Evolutionary conservation across 148 eudicot species (phyloP).

Genomic region (Vaccinium darrowii): DNA sequence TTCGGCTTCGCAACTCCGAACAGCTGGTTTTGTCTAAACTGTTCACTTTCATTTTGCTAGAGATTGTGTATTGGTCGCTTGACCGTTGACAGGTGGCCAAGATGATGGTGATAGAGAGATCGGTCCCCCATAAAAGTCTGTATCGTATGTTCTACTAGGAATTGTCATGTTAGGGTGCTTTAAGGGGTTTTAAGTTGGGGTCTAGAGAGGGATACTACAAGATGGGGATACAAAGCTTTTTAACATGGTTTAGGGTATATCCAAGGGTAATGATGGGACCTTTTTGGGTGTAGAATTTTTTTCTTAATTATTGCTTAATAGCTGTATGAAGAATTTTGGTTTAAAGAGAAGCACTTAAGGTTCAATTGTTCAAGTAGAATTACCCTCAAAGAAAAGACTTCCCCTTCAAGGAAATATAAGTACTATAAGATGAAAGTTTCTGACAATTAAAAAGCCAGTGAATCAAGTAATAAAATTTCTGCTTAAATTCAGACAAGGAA

Average conservation of each 20-base stretch:
- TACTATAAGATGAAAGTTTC: not conserved
- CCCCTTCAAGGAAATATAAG: not conserved
- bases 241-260: not conserved
- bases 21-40: not conserved
- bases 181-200: not conserved
- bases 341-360: not conserved
- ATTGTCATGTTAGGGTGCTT: not conserved
- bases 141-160: not conserved
- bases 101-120: not conserved
- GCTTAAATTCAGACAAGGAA: constrained; percentile 1
- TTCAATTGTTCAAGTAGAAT: not conserved
- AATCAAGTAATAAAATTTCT: not conserved
- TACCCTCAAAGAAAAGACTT: not conserved
- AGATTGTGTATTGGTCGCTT: not conserved
- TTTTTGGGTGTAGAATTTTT: not conserved
- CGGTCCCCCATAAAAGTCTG: not conserved
- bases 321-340: not conserved
- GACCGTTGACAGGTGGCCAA: not conserved
- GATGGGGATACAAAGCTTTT: not conserved
- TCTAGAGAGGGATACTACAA: not conserved
- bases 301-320: not conserved
- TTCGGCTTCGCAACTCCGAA: not conserved
- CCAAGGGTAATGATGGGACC: not conserved
- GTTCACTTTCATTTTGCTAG: not conserved
- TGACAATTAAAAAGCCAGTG: not conserved